Base-by-base conservation (phyloP, 2,329 filamentous ascomycete genomes). In the Chaetomium globosum region DNA sequence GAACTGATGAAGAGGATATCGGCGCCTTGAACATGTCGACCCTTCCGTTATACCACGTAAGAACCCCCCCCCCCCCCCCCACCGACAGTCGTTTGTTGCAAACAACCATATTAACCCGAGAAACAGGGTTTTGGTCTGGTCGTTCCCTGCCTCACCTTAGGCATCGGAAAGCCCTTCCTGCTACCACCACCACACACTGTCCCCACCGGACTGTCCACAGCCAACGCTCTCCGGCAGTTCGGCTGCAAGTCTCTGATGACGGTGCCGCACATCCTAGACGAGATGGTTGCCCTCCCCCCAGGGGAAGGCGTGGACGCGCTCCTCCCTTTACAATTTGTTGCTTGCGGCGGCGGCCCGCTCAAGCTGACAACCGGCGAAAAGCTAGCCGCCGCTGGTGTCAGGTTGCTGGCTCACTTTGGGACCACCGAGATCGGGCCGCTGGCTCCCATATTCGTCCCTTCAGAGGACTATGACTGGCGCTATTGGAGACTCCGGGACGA, bases 11-110 rank as follows among this genome's bases (percentile, higher is more conserved):
- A 2, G 52, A 55, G 28, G 10, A n/a, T 6, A 36, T 36, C 13
- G 52, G 19, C 3, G 31, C 28, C 16, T 33, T 23, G 8, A 55
- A 55, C 52, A 28, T 55, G 10, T 55, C 52, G 1, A 55, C 52
- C 5, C 52, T 55, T 28, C 52, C 52, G 28, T 28, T 55, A 16
- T 55, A 55, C 52, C 52, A 55, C 16, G 52, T 33, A 33, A 33
- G 31, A 33, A 10, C 2, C 26, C 26, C 26, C 31, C 31, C 31
- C 31, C 31, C 31, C 10, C 7, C 26, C 31, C 31, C 31, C 31
- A 3, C 31, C 10, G 1, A 33, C 31, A 33, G 31, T 7, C 31
- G 1, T 33, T 33, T 1, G 31, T 4, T 33, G 7, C 7, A 33
- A 6, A 3, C 31, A 33, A 6, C 31, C 31, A 6, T 33, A 33